Percentiles rank a stretch among this genome's conserved stretches.
These are phyloP conservation scores for Gloeopeniophorella convolvens DNA, from an alignment of 768 basidiomycete genomes.

Conservation along the genomic window DNA sequence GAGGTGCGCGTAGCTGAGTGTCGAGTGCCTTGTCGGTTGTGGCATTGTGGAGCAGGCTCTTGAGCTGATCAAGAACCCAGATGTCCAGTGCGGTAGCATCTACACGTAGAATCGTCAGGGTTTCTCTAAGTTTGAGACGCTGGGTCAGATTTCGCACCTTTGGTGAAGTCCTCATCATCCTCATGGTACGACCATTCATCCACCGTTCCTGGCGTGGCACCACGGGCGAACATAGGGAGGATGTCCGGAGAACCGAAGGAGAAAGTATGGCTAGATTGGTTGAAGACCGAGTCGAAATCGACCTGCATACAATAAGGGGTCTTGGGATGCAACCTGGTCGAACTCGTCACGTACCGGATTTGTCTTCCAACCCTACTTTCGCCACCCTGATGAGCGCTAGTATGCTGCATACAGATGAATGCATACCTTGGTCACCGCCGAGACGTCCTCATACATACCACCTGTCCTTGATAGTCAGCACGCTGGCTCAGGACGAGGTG, in stretches of 20 bases:
- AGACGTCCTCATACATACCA: conserved; percentile 89
- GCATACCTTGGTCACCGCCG: conserved; percentile 72
- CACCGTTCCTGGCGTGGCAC: conserved; percentile 63
- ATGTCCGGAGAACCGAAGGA: conserved; percentile 89
- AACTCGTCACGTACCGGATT: conserved; percentile 51
- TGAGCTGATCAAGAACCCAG: conserved; percentile 75
- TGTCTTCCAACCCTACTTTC: conserved; percentile 70
- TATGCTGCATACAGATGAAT: neutral
- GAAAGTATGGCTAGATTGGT: conserved; percentile 69
- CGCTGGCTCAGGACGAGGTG: neutral
- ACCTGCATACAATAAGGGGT: conserved; percentile 31
- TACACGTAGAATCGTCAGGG: conserved; percentile 22
- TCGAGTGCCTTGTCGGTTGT: conserved; percentile 45
- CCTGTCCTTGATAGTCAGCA: conserved; percentile 29
- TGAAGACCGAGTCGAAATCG: conserved; percentile 86
- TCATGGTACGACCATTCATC: conserved; percentile 71
- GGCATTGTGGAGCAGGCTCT: conserved; percentile 54
- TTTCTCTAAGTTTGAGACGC: neutral
- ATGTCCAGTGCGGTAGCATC: conserved; percentile 73
- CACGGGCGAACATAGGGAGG: conserved; percentile 78
- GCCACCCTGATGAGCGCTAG: conserved; percentile 14
- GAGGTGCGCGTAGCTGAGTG: conserved; percentile 45
- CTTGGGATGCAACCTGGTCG: neutral
- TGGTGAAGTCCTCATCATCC: conserved; percentile 80
- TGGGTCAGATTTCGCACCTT: conserved; percentile 39